A percentile compares a stretch with the other conserved stretches of the same genome.
Evolutionary conservation across 1,284 basidiomycete species (phyloP).

Genomic region (Rhodotorula sp.): DNA sequence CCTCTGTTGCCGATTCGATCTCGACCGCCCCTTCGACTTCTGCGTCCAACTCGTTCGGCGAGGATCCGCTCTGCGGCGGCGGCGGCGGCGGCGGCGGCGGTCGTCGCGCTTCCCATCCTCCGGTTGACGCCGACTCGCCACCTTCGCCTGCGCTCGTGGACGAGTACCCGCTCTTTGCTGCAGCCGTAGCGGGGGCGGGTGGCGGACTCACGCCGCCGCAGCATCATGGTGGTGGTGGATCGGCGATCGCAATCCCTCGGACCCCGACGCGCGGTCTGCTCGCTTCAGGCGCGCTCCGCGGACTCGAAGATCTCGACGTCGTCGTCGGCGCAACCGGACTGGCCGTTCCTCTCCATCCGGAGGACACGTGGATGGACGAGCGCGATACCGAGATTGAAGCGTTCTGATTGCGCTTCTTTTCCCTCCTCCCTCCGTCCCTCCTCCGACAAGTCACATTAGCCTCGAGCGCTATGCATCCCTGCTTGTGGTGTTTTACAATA

Average conservation of each 20-base stretch:
- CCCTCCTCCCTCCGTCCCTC: not conserved
- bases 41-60: not conserved
- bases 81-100: too few species aligned
- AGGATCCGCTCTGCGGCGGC: not conserved
- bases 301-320: conserved; percentile 99
- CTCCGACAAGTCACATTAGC: too few species aligned
- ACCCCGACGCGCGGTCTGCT: not conserved
- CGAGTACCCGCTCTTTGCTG: conserved; percentile 1
- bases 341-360: conserved; percentile 90
- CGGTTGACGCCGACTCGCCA: not conserved
- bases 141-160: not conserved
- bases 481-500: too few species aligned
- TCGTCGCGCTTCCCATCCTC: not conserved
- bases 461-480: too few species aligned
- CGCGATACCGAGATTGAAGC: conserved; percentile 2
- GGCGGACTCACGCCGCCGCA: not conserved
- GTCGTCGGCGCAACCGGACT: conserved; percentile 97
- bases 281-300: conserved; percentile 85
- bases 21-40: conserved; percentile 11
- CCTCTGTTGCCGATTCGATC: conserved; percentile 4
- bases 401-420: not conserved
- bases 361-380: conserved; percentile 89
- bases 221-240: not conserved
- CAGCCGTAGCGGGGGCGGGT: not conserved
- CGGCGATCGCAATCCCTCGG: not conserved